These are phyloP conservation scores for Lactuca sativa DNA, from an alignment of 129 eudicot species.

Conservation along the genomic window DNA sequence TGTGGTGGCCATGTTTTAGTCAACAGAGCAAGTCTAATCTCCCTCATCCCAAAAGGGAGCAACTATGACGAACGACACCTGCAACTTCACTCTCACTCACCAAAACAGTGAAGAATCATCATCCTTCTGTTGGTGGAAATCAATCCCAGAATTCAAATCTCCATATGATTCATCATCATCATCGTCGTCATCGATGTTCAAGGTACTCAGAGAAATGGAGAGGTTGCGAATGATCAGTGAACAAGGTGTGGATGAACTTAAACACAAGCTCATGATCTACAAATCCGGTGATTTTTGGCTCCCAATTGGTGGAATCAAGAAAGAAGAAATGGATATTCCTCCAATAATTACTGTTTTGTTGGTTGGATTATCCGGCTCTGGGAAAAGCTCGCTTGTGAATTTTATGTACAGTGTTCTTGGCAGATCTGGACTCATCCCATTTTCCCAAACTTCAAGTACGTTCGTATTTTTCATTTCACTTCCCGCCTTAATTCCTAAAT, in stretches of 20 bases:
- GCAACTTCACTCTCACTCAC: slow-evolving; percentile 7
- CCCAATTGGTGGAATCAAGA: slow-evolving; percentile 74
- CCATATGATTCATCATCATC: slow-evolving; percentile 24
- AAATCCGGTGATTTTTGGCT: slow-evolving; percentile 77
- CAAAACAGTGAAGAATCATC: not conserved
- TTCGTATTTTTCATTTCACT: not conserved
- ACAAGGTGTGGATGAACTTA: slow-evolving; percentile 63
- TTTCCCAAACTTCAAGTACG: slow-evolving; percentile 75
- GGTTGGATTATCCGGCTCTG: slow-evolving; percentile 53
- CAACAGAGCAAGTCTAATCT: too few relatives aligned
- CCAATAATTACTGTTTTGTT: slow-evolving; percentile 47
- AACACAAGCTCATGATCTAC: slow-evolving; percentile 65
- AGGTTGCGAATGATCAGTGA: slow-evolving; percentile 49
- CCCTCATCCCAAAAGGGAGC: slow-evolving; percentile 1
- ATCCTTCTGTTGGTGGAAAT: slow-evolving; percentile 57
- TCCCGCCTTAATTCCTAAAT: too few relatives aligned
- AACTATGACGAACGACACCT: not conserved
- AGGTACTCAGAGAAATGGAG: slow-evolving; percentile 68
- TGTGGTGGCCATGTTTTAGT: too few relatives aligned
- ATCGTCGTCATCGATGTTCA: slow-evolving; percentile 39
- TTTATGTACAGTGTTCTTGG: slow-evolving; percentile 81
- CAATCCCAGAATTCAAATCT: slow-evolving; percentile 26
- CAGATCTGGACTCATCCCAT: slow-evolving; percentile 71
- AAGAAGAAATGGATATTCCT: slow-evolving; percentile 61
- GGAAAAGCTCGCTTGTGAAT: slow-evolving; percentile 75